Conservation (phyloP, 2,329 filamentous ascomycete species). For the Aspergillus aculeatinus region DNA sequence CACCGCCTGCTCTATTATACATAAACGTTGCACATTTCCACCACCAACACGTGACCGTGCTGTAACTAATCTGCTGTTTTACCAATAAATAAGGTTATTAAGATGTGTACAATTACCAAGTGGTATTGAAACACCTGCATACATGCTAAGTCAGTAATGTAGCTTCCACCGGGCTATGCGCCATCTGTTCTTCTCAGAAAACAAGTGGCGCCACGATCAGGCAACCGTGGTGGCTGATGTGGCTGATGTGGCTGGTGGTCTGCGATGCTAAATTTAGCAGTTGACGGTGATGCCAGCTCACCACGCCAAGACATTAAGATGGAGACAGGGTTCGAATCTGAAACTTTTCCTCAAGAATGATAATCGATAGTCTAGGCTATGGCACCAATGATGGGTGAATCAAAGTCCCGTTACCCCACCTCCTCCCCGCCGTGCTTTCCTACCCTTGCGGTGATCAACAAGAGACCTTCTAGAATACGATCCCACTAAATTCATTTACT, state of each 20-base stretch:
- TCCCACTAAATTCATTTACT: background rate
- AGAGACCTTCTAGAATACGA: background rate
- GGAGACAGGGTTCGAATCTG: background rate
- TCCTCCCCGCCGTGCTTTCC: background rate
- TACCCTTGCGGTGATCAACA: background rate
- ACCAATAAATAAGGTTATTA: too few species aligned
- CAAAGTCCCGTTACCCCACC: background rate
- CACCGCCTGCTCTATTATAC: too few species aligned
- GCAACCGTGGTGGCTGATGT: background rate
- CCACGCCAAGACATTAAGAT: background rate
- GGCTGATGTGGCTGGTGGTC: background rate
- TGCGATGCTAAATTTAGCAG: background rate
- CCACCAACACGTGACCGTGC: fast-evolving
- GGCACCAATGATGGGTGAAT: background rate
- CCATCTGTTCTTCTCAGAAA: too few species aligned
- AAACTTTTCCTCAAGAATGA: too few species aligned
- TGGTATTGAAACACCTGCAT: too few species aligned
- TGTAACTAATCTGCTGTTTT: too few species aligned
- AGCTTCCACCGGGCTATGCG: too few species aligned
- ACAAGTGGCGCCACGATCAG: background rate
- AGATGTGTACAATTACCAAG: too few species aligned
- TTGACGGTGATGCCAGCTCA: background rate
- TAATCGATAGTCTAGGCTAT: background rate
- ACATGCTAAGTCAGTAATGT: too few species aligned
- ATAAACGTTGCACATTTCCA: too few species aligned